Conservation (phyloP, 352 stramenopile genomes). For the Globisporangium cederbergense region DNA sequence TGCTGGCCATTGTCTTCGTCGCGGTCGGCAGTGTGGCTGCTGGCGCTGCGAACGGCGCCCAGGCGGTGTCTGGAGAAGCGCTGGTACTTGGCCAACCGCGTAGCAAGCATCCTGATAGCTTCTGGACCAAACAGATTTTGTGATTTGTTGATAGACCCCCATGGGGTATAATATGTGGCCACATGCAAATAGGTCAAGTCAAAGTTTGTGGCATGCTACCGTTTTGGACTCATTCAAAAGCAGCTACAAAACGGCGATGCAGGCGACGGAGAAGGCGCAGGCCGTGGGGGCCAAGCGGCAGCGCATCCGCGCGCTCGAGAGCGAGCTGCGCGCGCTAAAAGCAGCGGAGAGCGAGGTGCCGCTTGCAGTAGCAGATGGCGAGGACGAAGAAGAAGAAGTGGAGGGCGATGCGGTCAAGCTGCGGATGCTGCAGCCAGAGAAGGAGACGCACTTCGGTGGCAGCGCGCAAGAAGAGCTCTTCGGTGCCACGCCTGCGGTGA, state of each 20-base stretch:
- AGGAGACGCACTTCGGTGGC: neutral
- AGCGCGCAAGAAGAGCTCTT: neutral
- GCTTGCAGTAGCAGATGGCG: neutral
- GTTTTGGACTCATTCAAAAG: neutral
- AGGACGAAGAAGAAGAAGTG: neutral
- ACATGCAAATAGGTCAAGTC: too few relatives aligned
- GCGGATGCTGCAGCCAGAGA: neutral
- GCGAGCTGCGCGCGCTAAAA: constrained; percentile 7
- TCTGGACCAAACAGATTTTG: too few relatives aligned
- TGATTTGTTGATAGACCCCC: too few relatives aligned
- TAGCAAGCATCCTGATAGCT: neutral
- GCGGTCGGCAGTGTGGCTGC: too few relatives aligned
- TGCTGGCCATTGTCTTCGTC: neutral
- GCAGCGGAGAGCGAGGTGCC: neutral
- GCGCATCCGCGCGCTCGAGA: constrained; percentile 12
- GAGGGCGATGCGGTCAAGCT: neutral
- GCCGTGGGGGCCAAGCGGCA: neutral
- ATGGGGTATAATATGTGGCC: too few relatives aligned
- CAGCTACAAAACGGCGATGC: neutral
- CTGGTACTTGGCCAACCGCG: neutral
- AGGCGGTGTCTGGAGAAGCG: neutral
- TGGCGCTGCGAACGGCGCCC: neutral
- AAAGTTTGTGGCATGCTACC: too few relatives aligned
- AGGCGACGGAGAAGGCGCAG: neutral
- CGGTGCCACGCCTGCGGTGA: neutral